Conservation (phyloP, 2,329 filamentous ascomycete genomes). For the Erysiphe neolycopersici region DNA sequence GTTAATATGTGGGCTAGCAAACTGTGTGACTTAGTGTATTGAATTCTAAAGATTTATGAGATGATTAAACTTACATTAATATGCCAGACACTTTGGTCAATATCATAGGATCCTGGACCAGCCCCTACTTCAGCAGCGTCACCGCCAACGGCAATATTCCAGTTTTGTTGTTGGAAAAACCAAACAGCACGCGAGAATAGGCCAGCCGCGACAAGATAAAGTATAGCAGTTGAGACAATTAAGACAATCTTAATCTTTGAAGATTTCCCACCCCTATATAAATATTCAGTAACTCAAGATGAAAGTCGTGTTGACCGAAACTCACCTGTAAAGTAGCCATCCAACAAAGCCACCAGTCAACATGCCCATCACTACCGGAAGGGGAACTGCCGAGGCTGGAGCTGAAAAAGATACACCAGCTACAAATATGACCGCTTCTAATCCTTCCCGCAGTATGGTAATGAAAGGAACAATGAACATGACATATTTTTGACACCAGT, state of each 20-base stretch:
- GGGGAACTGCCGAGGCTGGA: constrained; percentile 49
- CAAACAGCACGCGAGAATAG: constrained; percentile 56
- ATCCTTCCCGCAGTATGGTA: constrained; percentile 63
- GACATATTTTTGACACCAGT: constrained; percentile 48
- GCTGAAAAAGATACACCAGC: constrained; percentile 56
- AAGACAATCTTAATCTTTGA: constrained; percentile 49
- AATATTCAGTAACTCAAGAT: background rate
- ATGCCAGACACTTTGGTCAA: constrained; percentile 55
- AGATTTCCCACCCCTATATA: constrained; percentile 29
- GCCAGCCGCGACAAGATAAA: constrained; percentile 64
- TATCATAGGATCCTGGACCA: constrained; percentile 56
- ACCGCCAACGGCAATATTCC: constrained; percentile 21
- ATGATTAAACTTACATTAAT: constrained; percentile 31
- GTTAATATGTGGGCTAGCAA: constrained; percentile 47
- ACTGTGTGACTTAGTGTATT: constrained; percentile 20
- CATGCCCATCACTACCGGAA: constrained; percentile 44
- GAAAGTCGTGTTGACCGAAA: background rate
- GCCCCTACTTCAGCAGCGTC: constrained; percentile 33
- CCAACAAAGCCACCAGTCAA: constrained; percentile 39
- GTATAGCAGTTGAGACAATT: constrained; percentile 54
- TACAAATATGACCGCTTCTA: constrained; percentile 69
- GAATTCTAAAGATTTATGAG: background rate
- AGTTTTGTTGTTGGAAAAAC: constrained; percentile 43
- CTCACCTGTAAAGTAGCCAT: constrained; percentile 53
- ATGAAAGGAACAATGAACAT: constrained; percentile 75